These are phyloP conservation scores for Colletotrichum lentis DNA, from an alignment of 2,329 filamentous ascomycete genomes.

Conservation along the genomic window DNA sequence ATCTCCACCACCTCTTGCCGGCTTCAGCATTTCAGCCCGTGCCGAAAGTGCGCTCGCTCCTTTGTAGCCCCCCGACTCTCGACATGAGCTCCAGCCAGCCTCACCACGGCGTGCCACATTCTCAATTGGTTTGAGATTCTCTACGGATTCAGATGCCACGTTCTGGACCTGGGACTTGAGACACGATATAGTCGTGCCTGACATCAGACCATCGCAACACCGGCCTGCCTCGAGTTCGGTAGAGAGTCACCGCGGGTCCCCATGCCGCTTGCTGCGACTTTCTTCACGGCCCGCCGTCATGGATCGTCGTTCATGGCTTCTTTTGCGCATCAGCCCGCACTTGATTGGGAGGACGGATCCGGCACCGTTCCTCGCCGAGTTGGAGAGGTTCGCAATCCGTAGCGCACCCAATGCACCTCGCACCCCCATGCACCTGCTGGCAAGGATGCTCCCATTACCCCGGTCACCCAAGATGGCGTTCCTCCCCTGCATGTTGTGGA, in stretches of 20 bases:
- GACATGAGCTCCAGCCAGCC: slow-evolving; percentile 19
- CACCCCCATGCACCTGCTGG: slow-evolving; percentile 20
- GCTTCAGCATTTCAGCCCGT: slow-evolving; percentile 18
- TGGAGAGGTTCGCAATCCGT: slow-evolving; percentile 2
- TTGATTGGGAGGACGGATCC: slow-evolving; percentile 16
- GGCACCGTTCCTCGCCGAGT: slow-evolving; percentile 12
- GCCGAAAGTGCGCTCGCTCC: not conserved
- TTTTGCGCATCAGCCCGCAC: not conserved
- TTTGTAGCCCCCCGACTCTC: not conserved
- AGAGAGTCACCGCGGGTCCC: not conserved
- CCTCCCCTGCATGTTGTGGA: slow-evolving; percentile 10
- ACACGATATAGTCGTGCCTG: slow-evolving; percentile 4
- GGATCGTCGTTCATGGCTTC: not conserved
- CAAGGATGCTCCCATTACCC: slow-evolving; percentile 34
- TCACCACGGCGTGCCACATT: slow-evolving; percentile 1
- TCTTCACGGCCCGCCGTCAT: not conserved
- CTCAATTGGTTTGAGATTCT: not conserved
- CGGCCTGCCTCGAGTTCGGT: not conserved
- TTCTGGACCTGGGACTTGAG: slow-evolving; percentile 21
- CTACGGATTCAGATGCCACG: slow-evolving; percentile 9
- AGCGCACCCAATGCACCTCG: slow-evolving; percentile 17
- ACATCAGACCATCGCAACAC: not conserved
- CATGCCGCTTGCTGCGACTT: not conserved
- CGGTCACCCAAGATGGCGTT: slow-evolving; percentile 28
- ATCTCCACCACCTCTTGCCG: slow-evolving; percentile 7